Evolutionary conservation across 306 rosid genomes (phyloP), one percentile per base, ranked within the genome.

Genomic region (Quillaja saponaria): DNA sequence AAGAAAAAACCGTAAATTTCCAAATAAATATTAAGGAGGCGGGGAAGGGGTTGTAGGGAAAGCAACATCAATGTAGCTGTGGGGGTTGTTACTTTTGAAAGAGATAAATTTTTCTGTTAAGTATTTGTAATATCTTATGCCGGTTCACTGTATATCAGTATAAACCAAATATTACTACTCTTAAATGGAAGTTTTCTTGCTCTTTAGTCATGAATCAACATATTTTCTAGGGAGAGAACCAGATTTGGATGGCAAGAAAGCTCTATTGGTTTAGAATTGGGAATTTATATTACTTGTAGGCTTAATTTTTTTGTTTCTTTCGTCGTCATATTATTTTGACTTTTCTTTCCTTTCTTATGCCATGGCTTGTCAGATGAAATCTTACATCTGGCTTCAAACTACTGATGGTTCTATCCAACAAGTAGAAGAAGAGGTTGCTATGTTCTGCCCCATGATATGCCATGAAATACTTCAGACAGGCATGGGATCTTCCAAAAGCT

Each of bases 391-490:
- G 95, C 77, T 90, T 73, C 90, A 90, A 76, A 90, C 90, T 65
- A 81, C 71, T 25, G 97, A 87, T 63, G 97, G 95, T 72, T 87
- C 95, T 49, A 79, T 82, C 71, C 95, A 90, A 78, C 90, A 90
- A 90, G 90, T 90, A 57, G 92, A 90, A 74, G 85, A 90, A 75
- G 95, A 85, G 75, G 90, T 87, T 66, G 97, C 97, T 13, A 81
- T 87, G 95, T 87, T 90, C 77, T 90, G 92, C 82, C 97, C 97
- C 9, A 79, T 84, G 95, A 90, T 90, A 63, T 84, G 88, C 56
- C 85, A 73, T 54, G 97, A 90, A 77, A 68, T 85, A 75, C 73
- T 87, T 67, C 90, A 87, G 65, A 81, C 85, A 33, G 94, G 94
- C 74, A 73, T 76, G 90, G 95, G 97, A 71, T 81, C 87, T 46